These are phyloP conservation scores for Phalaenopsis equestris DNA, from an alignment of 106 monocot species.

Conservation along the genomic window DNA sequence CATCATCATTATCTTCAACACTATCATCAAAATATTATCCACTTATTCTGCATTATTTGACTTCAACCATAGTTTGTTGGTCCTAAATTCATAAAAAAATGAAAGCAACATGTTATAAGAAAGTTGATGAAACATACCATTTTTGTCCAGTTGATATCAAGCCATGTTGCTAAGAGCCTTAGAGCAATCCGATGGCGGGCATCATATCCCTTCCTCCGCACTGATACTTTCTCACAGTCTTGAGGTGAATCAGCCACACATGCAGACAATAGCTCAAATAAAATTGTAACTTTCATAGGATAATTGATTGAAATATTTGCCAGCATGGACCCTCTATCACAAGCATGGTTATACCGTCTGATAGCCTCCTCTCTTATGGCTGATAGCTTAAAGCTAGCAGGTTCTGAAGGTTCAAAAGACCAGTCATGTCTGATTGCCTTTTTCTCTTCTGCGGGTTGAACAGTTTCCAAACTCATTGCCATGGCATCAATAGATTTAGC, in stretches of 20 bases:
- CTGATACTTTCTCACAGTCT: constrained; percentile 25
- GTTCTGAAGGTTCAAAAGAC: constrained; percentile 15
- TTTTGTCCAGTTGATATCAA: constrained; percentile 75
- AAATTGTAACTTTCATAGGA: constrained; percentile 49
- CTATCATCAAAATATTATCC: not conserved
- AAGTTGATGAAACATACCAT: constrained; percentile 46
- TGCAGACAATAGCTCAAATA: constrained; percentile 86
- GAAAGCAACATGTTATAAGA: not conserved
- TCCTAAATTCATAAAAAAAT: not conserved
- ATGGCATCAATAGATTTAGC: constrained; percentile 65
- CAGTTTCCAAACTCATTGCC: constrained; percentile 51
- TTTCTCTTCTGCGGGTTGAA: constrained; percentile 10
- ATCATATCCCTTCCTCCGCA: constrained; percentile 80
- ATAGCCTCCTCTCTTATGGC: constrained; percentile 8
- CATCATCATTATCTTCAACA: not conserved
- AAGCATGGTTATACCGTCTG: not conserved
- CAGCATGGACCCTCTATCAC: constrained; percentile 14
- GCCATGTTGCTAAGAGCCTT: constrained; percentile 72
- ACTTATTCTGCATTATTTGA: not conserved
- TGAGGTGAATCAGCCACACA: constrained; percentile 79
- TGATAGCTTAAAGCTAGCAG: constrained; percentile 16
- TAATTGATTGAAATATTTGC: constrained; percentile 21
- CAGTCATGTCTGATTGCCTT: not conserved
- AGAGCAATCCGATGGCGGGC: constrained; percentile 82
- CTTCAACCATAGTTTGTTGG: not conserved